Conservation (phyloP, 495 filamentous ascomycete species). For the Cercophora samala region DNA sequence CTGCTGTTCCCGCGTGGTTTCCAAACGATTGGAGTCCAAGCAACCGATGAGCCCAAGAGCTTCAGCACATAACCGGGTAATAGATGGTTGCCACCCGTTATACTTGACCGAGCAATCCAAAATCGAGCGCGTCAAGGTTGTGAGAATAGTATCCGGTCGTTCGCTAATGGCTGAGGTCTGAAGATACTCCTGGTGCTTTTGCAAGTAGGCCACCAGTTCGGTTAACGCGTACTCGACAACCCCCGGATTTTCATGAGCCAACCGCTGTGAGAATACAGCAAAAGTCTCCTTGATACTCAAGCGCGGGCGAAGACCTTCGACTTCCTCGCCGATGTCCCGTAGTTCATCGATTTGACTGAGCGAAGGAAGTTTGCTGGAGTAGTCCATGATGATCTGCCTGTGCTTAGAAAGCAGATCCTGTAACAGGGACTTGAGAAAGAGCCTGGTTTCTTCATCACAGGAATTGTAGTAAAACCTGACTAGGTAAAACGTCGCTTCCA, state of each 20-base stretch:
- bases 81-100: conserved; percentile 60
- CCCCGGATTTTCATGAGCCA: conserved; percentile 75
- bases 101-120: conserved; percentile 82
- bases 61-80: conserved; percentile 68
- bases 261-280: conserved; percentile 64
- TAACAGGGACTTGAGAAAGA: conserved; percentile 58
- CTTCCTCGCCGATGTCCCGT: conserved; percentile 56
- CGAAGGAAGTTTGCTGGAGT: conserved; percentile 71
- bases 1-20: conserved; percentile 68
- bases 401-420: conserved; percentile 62
- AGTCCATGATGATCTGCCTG: conserved; percentile 54
- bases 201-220: conserved; percentile 72
- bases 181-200: conserved; percentile 70
- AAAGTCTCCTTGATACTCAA: conserved; percentile 54
- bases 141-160: conserved; percentile 74
- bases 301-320: conserved; percentile 60
- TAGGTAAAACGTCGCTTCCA: conserved; percentile 86
- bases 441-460: conserved; percentile 59
- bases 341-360: conserved; percentile 69
- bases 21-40: conserved; percentile 84
- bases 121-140: conserved; percentile 66
- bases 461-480: conserved; percentile 74
- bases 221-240: conserved; percentile 76
- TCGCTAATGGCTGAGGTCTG: conserved; percentile 80
- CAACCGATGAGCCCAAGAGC: conserved; percentile 87